phyloP scores from a whole-genome alignment of 352 stramenopile genomes.

The Phytophthora vignae region DNA sequence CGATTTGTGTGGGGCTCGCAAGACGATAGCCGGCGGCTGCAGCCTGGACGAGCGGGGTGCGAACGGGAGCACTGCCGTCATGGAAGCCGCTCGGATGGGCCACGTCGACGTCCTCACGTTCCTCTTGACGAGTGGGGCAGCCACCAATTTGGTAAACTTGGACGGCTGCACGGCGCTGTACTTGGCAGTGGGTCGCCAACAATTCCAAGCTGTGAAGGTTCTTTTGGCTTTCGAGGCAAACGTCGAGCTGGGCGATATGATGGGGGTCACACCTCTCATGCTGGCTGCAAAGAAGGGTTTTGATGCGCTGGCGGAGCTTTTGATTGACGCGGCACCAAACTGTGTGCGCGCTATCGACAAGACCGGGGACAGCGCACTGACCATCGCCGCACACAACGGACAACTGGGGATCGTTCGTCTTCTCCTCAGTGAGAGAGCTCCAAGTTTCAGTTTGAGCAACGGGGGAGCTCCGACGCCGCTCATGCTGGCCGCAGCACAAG shows the following conservation, averaged over 20 bases:
- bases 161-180: conserved; percentile 18
- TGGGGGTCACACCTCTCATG: conserved; percentile 15
- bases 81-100: conserved; percentile 1
- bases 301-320: neutral
- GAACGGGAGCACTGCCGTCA: conserved; percentile 11
- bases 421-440: conserved; percentile 2
- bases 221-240: conserved; percentile 16
- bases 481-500: conserved; percentile 22
- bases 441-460: conserved; percentile 2
- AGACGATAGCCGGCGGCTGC: neutral
- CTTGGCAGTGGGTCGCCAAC: conserved; percentile 2
- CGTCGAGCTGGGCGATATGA: neutral
- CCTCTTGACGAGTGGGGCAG: conserved; percentile 2
- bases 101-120: conserved; percentile 14
- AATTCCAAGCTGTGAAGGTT: neutral
- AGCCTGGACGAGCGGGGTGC: neutral
- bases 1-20: conserved; percentile 8
- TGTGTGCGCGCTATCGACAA: conserved; percentile 15
- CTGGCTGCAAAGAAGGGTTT: neutral
- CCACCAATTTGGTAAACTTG: neutral
- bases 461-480: conserved; percentile 20
- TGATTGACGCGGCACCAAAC: conserved; percentile 4
- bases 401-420: conserved; percentile 8
- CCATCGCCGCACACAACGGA: conserved; percentile 9
- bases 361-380: conserved; percentile 7